Evolutionary conservation across 2,329 filamentous ascomycete genomes (phyloP), one percentile per base, ranked within the genome.

Genomic region (Xylariaceae sp.): DNA sequence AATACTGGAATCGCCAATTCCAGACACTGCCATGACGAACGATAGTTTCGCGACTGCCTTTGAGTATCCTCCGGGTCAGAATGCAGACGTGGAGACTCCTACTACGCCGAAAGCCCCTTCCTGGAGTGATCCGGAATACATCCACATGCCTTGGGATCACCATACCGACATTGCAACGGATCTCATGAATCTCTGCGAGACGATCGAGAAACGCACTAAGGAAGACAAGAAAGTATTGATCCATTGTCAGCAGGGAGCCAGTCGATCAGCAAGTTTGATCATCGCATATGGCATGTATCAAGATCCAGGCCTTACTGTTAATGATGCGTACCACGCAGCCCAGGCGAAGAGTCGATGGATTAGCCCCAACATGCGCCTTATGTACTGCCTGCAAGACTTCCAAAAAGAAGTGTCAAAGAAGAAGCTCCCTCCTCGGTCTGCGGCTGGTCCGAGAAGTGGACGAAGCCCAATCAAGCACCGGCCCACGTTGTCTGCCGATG

Each of bases 281-380:
- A 91, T 95, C 44, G 89, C 89, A 17, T 95, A 92, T 56, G 89
- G 88, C 39, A 72, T 95, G 50, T 94, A 88, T 67, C 86, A 86
- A 63, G 87, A 89, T 52, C 87, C 88, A 1, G 78, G 83, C 6
- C 71, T 90, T 60, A 89, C 79, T 58, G 87, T 92, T 46, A 90
- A 92, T 62, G 87, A 92, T 65, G 87, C 89, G 2, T 94, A 94
- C 64, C 83, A 90, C 64, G 80, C 84, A 2, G 88, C 89, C 2
- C 90, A 95, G 69, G 78, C 81, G 47, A 87, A 87, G 70, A 94
- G 89, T 67, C 83, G 79, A 62, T 95, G 89, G 89, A 92, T 95
- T 59, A 90, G 89, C 51, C 89, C 89, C 0, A 95, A 95, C 67
- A 95, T 95, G 89, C 89, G 89, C 58, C 75, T 95, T 58, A 90